Conservation (phyloP, 163 green algal genomes). For the Coccomyxa subellipsoidea region DNA sequence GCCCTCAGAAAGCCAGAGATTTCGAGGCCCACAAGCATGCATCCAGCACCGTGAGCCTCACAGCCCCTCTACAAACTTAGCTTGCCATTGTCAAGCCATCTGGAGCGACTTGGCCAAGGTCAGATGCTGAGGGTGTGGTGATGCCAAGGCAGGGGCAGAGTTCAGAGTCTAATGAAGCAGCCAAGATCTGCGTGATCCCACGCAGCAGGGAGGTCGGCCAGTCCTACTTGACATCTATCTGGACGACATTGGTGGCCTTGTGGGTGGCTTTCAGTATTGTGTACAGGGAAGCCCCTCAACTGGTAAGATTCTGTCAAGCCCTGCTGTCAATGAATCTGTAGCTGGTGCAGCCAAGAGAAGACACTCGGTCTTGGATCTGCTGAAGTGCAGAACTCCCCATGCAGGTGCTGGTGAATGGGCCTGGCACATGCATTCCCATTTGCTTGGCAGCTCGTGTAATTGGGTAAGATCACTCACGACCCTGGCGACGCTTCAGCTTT, state of each 20-base stretch:
- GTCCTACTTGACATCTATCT: slow-evolving; percentile 69
- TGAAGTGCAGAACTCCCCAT: background rate
- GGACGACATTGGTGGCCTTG: slow-evolving; percentile 65
- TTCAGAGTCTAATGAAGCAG: background rate
- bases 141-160: background rate
- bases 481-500: background rate
- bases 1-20: slow-evolving; percentile 55
- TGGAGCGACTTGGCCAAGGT: no score
- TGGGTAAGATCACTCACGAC: slow-evolving; percentile 47
- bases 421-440: slow-evolving; percentile 89
- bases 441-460: slow-evolving; percentile 53
- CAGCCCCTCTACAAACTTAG: no score
- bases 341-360: background rate
- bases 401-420: slow-evolving; percentile 86
- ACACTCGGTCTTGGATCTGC: background rate
- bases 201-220: slow-evolving; percentile 89
- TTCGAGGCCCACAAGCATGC: slow-evolving; percentile 42
- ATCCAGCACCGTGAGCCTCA: background rate
- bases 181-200: slow-evolving; percentile 51
- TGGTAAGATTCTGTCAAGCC: slow-evolving; percentile 50
- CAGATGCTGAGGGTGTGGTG: no score
- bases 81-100: no score
- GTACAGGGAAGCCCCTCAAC: slow-evolving; percentile 45
- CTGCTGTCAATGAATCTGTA: background rate
- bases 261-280: slow-evolving; percentile 50